These are phyloP conservation scores for Fusarium poae DNA, from an alignment of 2,329 filamentous ascomycete genomes.

Conservation along the genomic window DNA sequence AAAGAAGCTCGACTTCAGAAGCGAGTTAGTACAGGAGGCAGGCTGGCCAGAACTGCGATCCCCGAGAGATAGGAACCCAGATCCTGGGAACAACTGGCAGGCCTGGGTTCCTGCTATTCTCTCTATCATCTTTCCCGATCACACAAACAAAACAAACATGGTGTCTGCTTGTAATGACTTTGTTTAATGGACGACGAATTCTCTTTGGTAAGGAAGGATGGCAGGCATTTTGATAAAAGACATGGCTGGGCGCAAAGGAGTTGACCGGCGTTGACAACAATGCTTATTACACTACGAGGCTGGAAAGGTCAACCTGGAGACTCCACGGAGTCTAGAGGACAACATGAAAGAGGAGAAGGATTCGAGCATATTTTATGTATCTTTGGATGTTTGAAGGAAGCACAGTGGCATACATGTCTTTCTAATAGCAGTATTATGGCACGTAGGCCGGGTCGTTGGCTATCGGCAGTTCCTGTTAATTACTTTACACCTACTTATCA, in stretches of 20 bases:
- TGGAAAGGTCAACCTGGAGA: slow-evolving; percentile 20
- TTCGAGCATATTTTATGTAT: slow-evolving; percentile 14
- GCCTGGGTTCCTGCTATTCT: slow-evolving; percentile 55
- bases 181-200: slow-evolving; percentile 33
- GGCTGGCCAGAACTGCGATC: slow-evolving; percentile 75
- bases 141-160: slow-evolving; percentile 41
- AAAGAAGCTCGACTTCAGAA: slow-evolving; percentile 80
- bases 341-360: slow-evolving; percentile 34
- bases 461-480: slow-evolving; percentile 30
- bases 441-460: slow-evolving; percentile 38
- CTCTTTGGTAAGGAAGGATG: slow-evolving; percentile 40
- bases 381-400: slow-evolving; percentile 18
- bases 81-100: slow-evolving; percentile 57
- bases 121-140: slow-evolving; percentile 50
- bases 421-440: slow-evolving; percentile 26
- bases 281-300: slow-evolving; percentile 20
- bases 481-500: slow-evolving; percentile 14
- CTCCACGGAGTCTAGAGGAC: slow-evolving; percentile 14
- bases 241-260: slow-evolving; percentile 42
- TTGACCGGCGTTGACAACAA: slow-evolving; percentile 43
- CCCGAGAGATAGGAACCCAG: slow-evolving; percentile 68
- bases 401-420: slow-evolving; percentile 12
- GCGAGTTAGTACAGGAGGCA: slow-evolving; percentile 80
- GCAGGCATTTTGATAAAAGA: slow-evolving; percentile 42
- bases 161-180: slow-evolving; percentile 20